Evolutionary conservation across 176 grass and related monocot genomes (phyloP), one percentile per base, ranked within the genome.

Genomic region (Oryza coarctata): DNA sequence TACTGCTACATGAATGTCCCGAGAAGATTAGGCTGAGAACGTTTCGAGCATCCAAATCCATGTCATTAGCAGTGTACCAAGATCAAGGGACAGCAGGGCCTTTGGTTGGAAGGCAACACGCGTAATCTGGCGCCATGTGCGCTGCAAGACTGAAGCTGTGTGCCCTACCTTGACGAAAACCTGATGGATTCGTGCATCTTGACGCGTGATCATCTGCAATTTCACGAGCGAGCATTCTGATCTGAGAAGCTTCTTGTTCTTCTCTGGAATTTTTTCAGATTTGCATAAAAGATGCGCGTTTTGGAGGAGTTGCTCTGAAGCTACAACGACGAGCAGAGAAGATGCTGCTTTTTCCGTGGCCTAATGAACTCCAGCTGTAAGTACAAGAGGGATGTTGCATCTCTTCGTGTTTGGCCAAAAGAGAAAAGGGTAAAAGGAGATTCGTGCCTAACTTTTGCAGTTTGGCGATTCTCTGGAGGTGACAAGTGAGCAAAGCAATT

Each of bases 361-460:
- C 43, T 52, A 55, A 6, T 35, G 26, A 39, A n/a, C n/a, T 63
- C 79, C 68, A 29, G 79, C 39, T 82, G 79, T 71, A 71, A 62
- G 79, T 70, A 61, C 66, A 29, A 5, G 15, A 33, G 47, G 67
- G 58, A 47, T 17, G 45, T 13, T 58, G 65, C 32, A 33, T 27
- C 17, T 65, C 65, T 44, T 39, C 27, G 62, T 12, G 39, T 15
- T 25, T 3, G 29, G 20, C 7, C 77, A 26, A 69, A 80, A 52
- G 47, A 68, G 30, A 22, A 13, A 47, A 78, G 5, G 17, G 9
- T n/a, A n/a, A 27, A 20, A 45, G 49, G 34, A 82, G 79, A 71
- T 82, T 62, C 49, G 28, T 27, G 17, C 34, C 12, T 52, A 41
- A 1, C 79, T 81, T 81, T 30, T 14, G 66, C 43, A 34, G 32